Evolutionary conservation across 768 basidiomycete species (phyloP).

Genomic region (Fibroporia radiculosa): DNA sequence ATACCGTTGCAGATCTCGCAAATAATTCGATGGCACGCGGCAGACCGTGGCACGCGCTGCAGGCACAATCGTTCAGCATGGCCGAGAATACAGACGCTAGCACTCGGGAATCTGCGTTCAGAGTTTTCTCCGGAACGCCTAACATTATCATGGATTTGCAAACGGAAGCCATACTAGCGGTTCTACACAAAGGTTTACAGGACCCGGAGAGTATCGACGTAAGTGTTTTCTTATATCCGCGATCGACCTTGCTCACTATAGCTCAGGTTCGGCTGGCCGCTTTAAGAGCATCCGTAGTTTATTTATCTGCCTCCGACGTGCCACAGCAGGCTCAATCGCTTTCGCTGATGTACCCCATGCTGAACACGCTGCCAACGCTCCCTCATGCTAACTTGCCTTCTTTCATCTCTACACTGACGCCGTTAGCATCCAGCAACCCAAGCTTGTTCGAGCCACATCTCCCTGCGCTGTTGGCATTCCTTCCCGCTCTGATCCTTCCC

Average conservation of each 20-base stretch:
- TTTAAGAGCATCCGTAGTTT: slow-evolving; percentile 61
- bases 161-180: slow-evolving; percentile 56
- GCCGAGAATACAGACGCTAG: slow-evolving; percentile 28
- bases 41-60: slow-evolving; percentile 75
- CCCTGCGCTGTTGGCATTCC: slow-evolving; percentile 55
- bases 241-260: background rate
- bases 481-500: slow-evolving; percentile 66
- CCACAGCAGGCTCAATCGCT: slow-evolving; percentile 54
- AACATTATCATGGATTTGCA: slow-evolving; percentile 74
- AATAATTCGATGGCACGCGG: slow-evolving; percentile 70
- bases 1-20: slow-evolving; percentile 70
- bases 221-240: slow-evolving; percentile 19
- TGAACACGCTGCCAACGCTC: slow-evolving; percentile 62
- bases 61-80: slow-evolving; percentile 66
- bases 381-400: slow-evolving; percentile 46
- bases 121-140: slow-evolving; percentile 66
- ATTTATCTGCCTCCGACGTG: slow-evolving; percentile 54
- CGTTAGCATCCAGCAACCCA: slow-evolving; percentile 61
- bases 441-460: slow-evolving; percentile 71
- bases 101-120: slow-evolving; percentile 40
- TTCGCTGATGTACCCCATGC: slow-evolving; percentile 60
- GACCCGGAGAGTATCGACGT: slow-evolving; percentile 61
- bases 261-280: slow-evolving; percentile 65
- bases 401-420: slow-evolving; percentile 63
- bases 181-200: slow-evolving; percentile 62